Percentiles rank a stretch among this genome's conserved stretches.
Evolutionary conservation across 495 filamentous ascomycete genomes (phyloP).

Genomic region (Chaetomium cochliodes): DNA sequence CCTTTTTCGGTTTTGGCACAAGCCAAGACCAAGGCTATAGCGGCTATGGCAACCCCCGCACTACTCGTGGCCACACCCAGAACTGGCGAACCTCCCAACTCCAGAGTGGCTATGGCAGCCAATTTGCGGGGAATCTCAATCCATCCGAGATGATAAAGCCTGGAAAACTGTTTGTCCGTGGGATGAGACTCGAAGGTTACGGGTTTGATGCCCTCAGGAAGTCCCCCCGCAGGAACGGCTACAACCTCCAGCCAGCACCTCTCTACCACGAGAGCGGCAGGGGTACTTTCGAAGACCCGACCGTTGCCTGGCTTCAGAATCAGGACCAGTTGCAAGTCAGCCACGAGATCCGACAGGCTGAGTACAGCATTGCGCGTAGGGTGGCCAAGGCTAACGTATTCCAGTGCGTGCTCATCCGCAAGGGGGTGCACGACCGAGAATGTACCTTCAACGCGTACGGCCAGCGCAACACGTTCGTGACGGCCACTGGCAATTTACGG

Average conservation of each 20-base stretch:
- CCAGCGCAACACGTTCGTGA: background rate
- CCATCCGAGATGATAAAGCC: background rate
- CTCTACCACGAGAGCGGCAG: background rate
- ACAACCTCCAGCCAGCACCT: too few relatives aligned
- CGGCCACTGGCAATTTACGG: background rate
- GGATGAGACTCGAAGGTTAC: background rate
- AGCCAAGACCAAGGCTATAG: too few relatives aligned
- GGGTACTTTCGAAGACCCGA: background rate
- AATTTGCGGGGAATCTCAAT: background rate
- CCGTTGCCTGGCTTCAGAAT: background rate
- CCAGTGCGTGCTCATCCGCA: constrained; percentile 3
- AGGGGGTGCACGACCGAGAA: background rate
- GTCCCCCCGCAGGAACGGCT: too few relatives aligned
- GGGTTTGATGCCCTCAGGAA: background rate
- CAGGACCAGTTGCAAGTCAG: background rate
- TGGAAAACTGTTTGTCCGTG: background rate
- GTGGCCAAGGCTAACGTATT: background rate
- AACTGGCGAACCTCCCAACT: background rate
- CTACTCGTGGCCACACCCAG: too few relatives aligned
- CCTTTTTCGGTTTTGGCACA: too few relatives aligned
- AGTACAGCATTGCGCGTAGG: background rate
- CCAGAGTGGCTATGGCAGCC: background rate
- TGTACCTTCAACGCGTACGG: background rate
- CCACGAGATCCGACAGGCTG: background rate
- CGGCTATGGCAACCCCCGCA: too few relatives aligned